Conservation (phyloP, 352 stramenopile species). For the Pythium aphanidermatum region DNA sequence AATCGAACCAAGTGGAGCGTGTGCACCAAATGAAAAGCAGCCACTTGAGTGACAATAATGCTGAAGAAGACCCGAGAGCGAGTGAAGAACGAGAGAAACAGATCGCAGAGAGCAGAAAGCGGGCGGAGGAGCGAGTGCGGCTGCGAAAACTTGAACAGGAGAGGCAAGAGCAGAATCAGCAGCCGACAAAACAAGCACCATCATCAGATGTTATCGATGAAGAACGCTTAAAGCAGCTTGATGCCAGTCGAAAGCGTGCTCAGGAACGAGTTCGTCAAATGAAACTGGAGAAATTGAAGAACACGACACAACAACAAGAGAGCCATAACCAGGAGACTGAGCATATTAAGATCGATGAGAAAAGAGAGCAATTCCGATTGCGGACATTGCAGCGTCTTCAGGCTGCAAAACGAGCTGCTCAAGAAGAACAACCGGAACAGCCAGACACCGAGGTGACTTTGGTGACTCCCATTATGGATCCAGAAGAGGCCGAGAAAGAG, state of each 20-base stretch:
- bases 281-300: too few relatives aligned
- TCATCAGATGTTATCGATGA: too few relatives aligned
- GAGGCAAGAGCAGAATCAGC: not conserved
- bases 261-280: too few relatives aligned
- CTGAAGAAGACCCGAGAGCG: not conserved
- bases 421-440: constrained; percentile 3
- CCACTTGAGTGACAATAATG: not conserved
- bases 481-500: constrained; percentile 16
- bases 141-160: constrained; percentile 19
- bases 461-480: not conserved
- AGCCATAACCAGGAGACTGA: too few relatives aligned
- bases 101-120: constrained; percentile 32
- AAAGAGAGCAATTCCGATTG: constrained; percentile 8
- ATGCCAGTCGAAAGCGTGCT: too few relatives aligned
- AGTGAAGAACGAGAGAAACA: constrained; percentile 23
- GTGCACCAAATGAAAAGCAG: constrained; percentile 18
- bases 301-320: not conserved
- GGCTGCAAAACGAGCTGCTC: constrained; percentile 7
- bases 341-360: constrained; percentile 9
- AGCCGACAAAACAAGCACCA: too few relatives aligned
- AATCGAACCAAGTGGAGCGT: constrained; percentile 37
- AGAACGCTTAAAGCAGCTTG: too few relatives aligned
- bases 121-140: constrained; percentile 42
- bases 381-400: constrained; percentile 16
- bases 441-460: not conserved